Evolutionary conservation across 176 grass and related monocot species (phyloP).

Genomic region (Rhynchospora pubera): DNA sequence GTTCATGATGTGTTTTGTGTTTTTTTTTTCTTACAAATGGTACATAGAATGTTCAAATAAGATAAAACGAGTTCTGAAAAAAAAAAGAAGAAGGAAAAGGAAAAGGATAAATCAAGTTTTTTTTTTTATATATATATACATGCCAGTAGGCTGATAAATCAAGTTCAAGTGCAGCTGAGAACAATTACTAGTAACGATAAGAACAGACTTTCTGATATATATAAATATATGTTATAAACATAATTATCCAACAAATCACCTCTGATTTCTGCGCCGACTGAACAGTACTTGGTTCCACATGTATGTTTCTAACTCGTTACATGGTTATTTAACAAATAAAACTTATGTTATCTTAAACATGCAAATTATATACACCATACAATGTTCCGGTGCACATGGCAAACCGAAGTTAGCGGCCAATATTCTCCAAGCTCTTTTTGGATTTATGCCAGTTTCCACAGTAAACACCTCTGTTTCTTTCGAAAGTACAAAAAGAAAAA

Average conservation of each 20-base stretch:
- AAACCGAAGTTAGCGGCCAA: conserved; percentile 14
- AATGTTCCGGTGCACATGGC: conserved; percentile 13
- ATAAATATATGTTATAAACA: background rate
- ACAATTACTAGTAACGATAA: background rate
- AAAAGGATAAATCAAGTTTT: too few relatives aligned
- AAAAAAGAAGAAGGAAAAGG: too few relatives aligned
- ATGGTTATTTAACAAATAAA: background rate
- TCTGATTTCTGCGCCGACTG: background rate
- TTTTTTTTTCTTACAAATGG: too few relatives aligned
- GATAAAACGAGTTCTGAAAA: background rate
- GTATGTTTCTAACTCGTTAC: background rate
- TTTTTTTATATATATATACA: too few relatives aligned
- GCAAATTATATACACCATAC: background rate
- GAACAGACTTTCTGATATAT: background rate
- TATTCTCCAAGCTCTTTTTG: conserved; percentile 15
- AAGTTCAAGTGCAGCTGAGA: background rate
- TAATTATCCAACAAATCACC: background rate
- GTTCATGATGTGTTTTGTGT: too few relatives aligned
- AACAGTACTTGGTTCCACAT: background rate
- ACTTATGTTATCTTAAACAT: background rate
- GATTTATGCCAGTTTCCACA: background rate
- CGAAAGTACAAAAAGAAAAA: background rate
- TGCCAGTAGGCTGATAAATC: too few relatives aligned
- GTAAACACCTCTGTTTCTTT: background rate
- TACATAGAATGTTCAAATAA: background rate